Conservation (phyloP, 345 rosid genomes). For the Eutrema heterophyllum region DNA sequence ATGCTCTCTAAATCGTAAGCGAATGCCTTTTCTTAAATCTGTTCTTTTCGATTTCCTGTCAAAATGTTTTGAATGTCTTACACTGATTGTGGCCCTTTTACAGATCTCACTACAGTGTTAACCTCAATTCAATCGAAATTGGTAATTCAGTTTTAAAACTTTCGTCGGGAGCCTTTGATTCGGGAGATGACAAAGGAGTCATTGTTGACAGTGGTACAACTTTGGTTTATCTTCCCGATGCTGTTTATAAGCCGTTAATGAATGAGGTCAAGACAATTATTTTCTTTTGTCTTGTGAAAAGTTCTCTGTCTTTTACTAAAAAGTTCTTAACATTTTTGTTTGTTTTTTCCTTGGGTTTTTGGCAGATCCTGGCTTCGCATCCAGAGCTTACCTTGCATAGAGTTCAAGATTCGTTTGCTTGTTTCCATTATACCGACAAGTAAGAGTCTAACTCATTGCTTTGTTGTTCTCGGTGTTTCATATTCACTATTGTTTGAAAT, state of each 20-base stretch:
- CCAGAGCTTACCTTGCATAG: constrained; percentile 47
- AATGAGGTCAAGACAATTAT: constrained; percentile 35
- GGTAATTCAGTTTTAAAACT: constrained; percentile 46
- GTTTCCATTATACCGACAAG: constrained; percentile 53
- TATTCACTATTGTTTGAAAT: background rate
- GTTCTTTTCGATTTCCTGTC: background rate
- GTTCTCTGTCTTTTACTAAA: background rate
- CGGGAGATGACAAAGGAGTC: constrained; percentile 54
- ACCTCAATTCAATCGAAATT: constrained; percentile 63
- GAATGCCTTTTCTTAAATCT: constrained; percentile 8
- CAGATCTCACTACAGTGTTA: constrained; percentile 87
- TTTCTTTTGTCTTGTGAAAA: background rate
- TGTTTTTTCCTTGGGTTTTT: background rate
- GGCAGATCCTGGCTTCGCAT: constrained; percentile 49
- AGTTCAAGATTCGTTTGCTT: constrained; percentile 57
- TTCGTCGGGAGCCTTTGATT: constrained; percentile 46
- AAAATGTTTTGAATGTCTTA: background rate
- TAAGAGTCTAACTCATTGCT: constrained; percentile 34
- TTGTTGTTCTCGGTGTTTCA: background rate
- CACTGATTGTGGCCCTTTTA: constrained; percentile 2
- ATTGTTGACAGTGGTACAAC: constrained; percentile 95
- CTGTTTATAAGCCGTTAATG: constrained; percentile 51
- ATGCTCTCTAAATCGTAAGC: constrained; percentile 73
- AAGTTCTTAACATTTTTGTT: background rate
- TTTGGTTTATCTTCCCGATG: constrained; percentile 71